phyloP scores from a whole-genome alignment of 176 grass and related monocot species.

The Canna indica region DNA sequence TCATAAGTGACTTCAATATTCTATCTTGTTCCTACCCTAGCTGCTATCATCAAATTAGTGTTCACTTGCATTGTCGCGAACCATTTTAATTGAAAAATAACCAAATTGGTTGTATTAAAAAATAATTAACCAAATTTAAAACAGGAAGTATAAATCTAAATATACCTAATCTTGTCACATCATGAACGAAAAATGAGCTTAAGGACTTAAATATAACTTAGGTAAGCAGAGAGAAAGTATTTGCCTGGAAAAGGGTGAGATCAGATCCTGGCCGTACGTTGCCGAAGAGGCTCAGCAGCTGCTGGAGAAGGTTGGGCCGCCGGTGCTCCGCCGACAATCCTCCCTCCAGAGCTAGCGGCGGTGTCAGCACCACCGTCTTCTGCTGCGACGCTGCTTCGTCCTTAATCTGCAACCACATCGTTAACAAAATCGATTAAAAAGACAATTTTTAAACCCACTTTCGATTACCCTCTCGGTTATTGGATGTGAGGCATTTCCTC shows the following conservation, averaged over 20 bases:
- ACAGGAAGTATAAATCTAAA: background rate
- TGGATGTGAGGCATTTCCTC: no score
- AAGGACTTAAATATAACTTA: background rate
- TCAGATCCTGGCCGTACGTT: constrained; percentile 71
- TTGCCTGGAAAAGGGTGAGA: constrained; percentile 74
- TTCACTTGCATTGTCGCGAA: no score
- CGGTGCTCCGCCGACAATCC: constrained; percentile 57
- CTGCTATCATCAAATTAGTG: no score
- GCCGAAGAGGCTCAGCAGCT: constrained; percentile 64
- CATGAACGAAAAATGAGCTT: background rate
- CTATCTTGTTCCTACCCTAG: no score
- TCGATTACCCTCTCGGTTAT: no score
- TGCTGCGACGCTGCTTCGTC: background rate
- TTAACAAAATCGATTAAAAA: background rate
- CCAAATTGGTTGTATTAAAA: no score
- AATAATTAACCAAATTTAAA: background rate
- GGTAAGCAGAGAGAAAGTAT: background rate
- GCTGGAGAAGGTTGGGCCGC: constrained; percentile 47
- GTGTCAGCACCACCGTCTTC: constrained; percentile 35
- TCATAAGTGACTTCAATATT: no score
- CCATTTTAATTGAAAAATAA: no score
- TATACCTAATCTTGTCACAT: background rate
- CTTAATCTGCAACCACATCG: background rate
- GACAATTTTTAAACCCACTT: no score
- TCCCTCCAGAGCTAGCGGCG: constrained; percentile 64